Evolutionary conservation across 2,329 filamentous ascomycete genomes (phyloP), one percentile per base, ranked within the genome.

Genomic region (Trichoderma cornu-damae): DNA sequence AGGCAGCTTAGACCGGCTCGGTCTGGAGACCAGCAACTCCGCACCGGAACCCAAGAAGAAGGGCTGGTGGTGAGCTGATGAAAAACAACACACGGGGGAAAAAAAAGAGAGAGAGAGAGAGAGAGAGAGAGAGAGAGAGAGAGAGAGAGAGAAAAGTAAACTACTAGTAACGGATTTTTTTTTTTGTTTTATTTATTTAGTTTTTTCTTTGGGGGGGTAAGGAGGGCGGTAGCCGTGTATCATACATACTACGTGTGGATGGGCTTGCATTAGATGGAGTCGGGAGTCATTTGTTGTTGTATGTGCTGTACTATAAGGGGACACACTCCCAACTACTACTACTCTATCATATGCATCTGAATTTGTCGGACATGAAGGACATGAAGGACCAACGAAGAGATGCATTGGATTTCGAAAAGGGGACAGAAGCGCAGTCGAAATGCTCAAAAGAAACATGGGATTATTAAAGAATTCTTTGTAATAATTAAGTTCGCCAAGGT

Each of bases 1-100:
- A 18, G 81, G 80, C 1, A 74, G 73, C 49, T 66, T 83, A 43
- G 80, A 83, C 63, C 75, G 75, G 58, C 59, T 82, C 2, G 79
- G 78, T 0, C 65, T 77, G 28, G 71, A 75, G 30, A 64, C 64
- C 20, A 64, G 56, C 30, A 61, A 58, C 30, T 63, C 60, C 59
- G 60, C 59, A 18, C 66, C 63, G 61, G 57, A 66, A 32, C 51
- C 69, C 46, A 79, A 78, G 73, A 81, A 78, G 70, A 72, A 77
- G 20, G 78, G 78, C 74, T 80, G 75, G 75, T 78, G 75, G 74
- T 69, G 6, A 74, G 69, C 70, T 73, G 61, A 66, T 48, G 34
- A 43, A 22, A 57, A 73, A 67, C 60, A 60, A 50, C 26, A 28
- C 7, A 22, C 6, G 16, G 16, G 7, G n/a, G 6, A 47, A 52